Evolutionary conservation across 2,329 filamentous ascomycete species (phyloP).

Genomic region (Coleophoma eucalyptorum): DNA sequence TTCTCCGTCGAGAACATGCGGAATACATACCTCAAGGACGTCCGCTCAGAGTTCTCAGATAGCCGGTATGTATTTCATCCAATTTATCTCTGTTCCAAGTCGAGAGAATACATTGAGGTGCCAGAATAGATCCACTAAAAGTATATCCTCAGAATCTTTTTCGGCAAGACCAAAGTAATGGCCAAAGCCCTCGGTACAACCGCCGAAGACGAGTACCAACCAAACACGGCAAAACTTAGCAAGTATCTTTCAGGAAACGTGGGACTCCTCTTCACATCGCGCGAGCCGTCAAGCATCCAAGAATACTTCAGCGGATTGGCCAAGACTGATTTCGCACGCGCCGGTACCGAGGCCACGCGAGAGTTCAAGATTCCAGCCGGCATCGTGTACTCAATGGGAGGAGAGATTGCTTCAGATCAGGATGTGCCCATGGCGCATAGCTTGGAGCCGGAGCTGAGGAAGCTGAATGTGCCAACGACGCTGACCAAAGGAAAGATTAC

Average conservation of each 20-base stretch:
- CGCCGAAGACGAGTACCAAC: conserved; percentile 74
- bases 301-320: conserved; percentile 69
- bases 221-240: conserved; percentile 69
- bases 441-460: conserved; percentile 85
- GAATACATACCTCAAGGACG: conserved; percentile 91
- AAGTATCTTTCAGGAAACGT: conserved; percentile 75
- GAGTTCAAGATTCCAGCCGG: conserved; percentile 79
- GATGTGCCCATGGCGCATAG: conserved; percentile 86
- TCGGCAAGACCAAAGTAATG: conserved; percentile 99
- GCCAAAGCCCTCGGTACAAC: conserved; percentile 83
- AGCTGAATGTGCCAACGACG: conserved; percentile 83
- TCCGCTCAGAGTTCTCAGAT: conserved; percentile 80
- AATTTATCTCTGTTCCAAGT: too few relatives aligned
- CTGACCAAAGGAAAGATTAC: conserved; percentile 86
- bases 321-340: conserved; percentile 86
- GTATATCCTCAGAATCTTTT: conserved; percentile 69
- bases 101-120: too few relatives aligned
- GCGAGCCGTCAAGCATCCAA: conserved; percentile 61
- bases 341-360: conserved; percentile 71
- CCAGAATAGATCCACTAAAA: background rate
- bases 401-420: conserved; percentile 73
- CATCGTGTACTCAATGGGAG: conserved; percentile 75
- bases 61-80: conserved; percentile 58
- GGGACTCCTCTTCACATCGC: conserved; percentile 86
- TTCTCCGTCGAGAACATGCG: conserved; percentile 97